Base-by-base conservation (phyloP, 805 yeast genomes). In the Yamadazyma scolyti region DNA sequence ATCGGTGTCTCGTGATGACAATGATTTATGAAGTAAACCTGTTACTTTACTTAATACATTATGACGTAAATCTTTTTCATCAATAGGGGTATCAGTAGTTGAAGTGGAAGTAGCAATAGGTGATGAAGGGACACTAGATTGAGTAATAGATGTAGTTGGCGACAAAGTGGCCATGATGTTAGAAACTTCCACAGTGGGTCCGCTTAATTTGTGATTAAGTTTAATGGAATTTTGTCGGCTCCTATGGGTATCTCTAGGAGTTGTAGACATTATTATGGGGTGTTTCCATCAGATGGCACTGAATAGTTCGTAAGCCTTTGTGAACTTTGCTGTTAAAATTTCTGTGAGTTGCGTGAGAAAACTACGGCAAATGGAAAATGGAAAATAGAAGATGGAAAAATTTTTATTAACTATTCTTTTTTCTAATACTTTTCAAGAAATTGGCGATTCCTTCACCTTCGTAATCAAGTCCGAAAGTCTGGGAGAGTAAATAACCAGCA, bases 371-470 rank as follows among this genome's bases (percentile, higher is more conserved):
- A n/a, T n/a, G n/a, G n/a, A n/a, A n/a, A n/a, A n/a, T n/a, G n/a
- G n/a, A n/a, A n/a, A n/a, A n/a, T n/a, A n/a, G n/a, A n/a, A n/a
- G n/a, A n/a, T n/a, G n/a, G n/a, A n/a, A n/a, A n/a, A 10, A 9
- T 13, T 18, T 15, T 31, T 19, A 25, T 44, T 41, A 16, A 52
- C 47, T 33, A 22, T n/a, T n/a, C n/a, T 44, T 23, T 30, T 52
- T 46, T 31, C 74, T 54, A 8, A 68, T 48, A 4, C 74, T 75
- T 11, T 48, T 43, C 40, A 77, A 48, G 37, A 73, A 75, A 9
- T 68, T 68, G 21, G 61, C 70, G 20, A 75, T 52, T 1, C 82
- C 82, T 47, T 77, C 82, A 7, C 80, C 81, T 7, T 50, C 31
- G 40, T 77, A 77, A 5, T 58, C 65, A 42, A 59, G 59, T n/a